Evolutionary conservation across 441 rosid species (phyloP).

Genomic region (Manihot esculenta): DNA sequence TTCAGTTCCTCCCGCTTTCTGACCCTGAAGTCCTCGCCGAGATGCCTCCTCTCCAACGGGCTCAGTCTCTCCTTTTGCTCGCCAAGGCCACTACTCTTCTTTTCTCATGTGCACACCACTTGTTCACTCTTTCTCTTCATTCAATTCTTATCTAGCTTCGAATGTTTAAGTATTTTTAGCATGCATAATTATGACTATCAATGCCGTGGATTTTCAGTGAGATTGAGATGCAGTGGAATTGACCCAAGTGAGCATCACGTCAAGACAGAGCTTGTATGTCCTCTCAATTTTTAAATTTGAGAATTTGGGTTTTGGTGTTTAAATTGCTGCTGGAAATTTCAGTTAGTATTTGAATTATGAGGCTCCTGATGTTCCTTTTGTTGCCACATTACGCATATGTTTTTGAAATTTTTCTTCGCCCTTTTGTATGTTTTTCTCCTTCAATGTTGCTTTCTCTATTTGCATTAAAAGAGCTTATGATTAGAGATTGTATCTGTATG

Average conservation of each 20-base stretch:
- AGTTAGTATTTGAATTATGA: not conserved
- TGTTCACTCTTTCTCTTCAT: not conserved
- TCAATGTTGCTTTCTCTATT: not conserved
- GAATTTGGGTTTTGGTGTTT: slow-evolving; percentile 7
- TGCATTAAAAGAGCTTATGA: not conserved
- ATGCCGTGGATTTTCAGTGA: slow-evolving; percentile 59
- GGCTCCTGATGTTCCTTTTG: not conserved
- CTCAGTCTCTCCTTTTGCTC: slow-evolving; percentile 57
- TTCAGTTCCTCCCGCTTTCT: slow-evolving; percentile 48
- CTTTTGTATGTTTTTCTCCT: not conserved
- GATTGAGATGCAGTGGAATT: slow-evolving; percentile 74
- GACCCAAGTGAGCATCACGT: slow-evolving; percentile 80
- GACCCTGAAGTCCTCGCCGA: slow-evolving; percentile 65
- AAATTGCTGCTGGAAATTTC: slow-evolving; percentile 12
- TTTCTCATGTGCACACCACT: slow-evolving; percentile 42
- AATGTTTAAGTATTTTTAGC: too few species aligned
- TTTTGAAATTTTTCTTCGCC: not conserved
- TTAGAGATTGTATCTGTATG: slow-evolving; percentile 1
- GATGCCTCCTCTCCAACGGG: slow-evolving; percentile 70
- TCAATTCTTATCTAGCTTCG: not conserved
- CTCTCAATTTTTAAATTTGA: slow-evolving; percentile 1
- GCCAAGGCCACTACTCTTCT: slow-evolving; percentile 72
- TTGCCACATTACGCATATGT: not conserved
- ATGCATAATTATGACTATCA: too few species aligned
- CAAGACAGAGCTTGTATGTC: slow-evolving; percentile 84